Base-by-base conservation (phyloP, 495 filamentous ascomycete species). In the Trichoderma reesei region DNA sequence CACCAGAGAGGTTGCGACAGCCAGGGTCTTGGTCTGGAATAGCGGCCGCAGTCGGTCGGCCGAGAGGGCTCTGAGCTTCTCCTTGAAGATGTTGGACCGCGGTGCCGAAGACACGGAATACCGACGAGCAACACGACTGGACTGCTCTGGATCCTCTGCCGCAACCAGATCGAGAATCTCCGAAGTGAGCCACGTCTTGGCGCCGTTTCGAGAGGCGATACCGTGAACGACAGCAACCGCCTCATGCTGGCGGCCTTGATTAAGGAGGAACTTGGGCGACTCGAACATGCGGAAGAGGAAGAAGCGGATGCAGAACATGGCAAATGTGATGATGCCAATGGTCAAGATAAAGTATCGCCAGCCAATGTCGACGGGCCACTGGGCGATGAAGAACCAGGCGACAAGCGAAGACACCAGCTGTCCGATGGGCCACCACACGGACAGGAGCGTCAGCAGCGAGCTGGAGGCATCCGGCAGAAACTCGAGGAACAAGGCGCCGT, bases 211-310 rank as follows among this genome's bases (percentile, higher is more conserved):
- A 62, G 77, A 78, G 0, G 89, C 90, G 56, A 92, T 86, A 51
- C 89, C 88, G 46, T 90, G 87, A 3, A 92, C 83, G 10, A 89
- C 85, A 13, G 84, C 85, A 13, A 91, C 89, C 8, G 90, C 90
- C 66, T 90, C 85, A 5, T 82, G 78, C 69, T 92, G 87, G 13
- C 88, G 85, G 14, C 88, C 89, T n/a, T 82, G 77, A 1, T 85
- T 86, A 18, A 93, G 82, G n/a, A 92, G 75, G 68, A 80, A 93
- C 70, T 95, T 95, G 31, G 90, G 90, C 3, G 88, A 91, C 69
- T 95, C 90, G 73, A 86, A 90, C 20, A 95, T 81, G 65, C 89
- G 85, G 74, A 95, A 95, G 62, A 90, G 73, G 68, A 90, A 84
- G 78, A 92, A 92, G 6, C 90, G 90, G 64, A 86, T 75, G 61